Evolutionary conservation across 1,284 basidiomycete species (phyloP).

Genomic region (Marasmius tenuissimus): DNA sequence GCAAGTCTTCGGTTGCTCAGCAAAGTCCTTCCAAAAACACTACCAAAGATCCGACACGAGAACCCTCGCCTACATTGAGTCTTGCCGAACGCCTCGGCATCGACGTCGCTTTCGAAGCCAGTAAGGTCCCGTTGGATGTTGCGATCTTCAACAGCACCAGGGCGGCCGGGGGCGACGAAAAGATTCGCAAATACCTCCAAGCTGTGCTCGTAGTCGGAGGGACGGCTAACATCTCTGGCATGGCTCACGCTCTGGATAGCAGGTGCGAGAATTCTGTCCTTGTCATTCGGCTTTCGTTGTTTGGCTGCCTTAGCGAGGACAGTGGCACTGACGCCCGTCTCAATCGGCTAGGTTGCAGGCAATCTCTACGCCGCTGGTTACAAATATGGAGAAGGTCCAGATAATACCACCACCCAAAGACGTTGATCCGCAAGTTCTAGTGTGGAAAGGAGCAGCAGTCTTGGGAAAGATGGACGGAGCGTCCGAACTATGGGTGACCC

Average conservation of each 20-base stretch:
- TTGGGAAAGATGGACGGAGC: conserved; percentile 90
- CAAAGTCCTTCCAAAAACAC: conserved; percentile 12
- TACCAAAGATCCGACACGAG: conserved; percentile 4
- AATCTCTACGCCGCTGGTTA: conserved; percentile 79
- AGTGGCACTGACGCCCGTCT: conserved; percentile 10
- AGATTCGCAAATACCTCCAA: conserved; percentile 86
- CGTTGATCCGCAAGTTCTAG: conserved; percentile 85
- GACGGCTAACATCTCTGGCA: conserved; percentile 70
- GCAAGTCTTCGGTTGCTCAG: conserved; percentile 29
- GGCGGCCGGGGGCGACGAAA: conserved; percentile 84
- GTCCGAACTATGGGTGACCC: conserved; percentile 87
- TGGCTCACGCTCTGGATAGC: conserved; percentile 78
- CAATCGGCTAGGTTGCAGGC: conserved; percentile 65
- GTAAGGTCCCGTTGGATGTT: conserved; percentile 90
- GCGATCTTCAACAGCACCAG: conserved; percentile 92
- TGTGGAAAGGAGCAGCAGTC: conserved; percentile 96
- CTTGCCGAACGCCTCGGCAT: conserved; percentile 38
- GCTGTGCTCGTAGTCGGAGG: conserved; percentile 91
- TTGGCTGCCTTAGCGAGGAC: background rate
- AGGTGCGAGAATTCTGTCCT: conserved; percentile 43
- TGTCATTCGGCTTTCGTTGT: conserved; percentile 3
- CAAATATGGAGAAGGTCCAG: conserved; percentile 80
- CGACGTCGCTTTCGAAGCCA: conserved; percentile 83
- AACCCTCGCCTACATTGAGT: conserved; percentile 1
- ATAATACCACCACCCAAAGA: conserved; percentile 93